phyloP scores from a whole-genome alignment of 2,329 filamentous ascomycete genomes.

The Epichloe bromicola region DNA sequence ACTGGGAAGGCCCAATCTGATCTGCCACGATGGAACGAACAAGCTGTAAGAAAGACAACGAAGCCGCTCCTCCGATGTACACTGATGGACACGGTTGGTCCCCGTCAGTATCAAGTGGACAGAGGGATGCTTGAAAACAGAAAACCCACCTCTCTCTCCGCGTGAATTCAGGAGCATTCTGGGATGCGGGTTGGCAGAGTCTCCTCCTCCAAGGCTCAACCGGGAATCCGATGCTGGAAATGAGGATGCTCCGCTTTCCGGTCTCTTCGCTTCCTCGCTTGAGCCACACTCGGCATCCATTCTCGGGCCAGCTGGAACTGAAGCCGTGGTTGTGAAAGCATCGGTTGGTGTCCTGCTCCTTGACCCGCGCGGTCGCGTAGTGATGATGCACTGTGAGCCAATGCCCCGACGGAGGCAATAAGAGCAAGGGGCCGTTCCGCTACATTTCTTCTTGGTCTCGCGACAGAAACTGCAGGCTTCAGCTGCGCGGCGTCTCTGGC shows the following conservation, averaged over 20 bases:
- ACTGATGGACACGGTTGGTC: constrained; percentile 18
- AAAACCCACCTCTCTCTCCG: constrained; percentile 33
- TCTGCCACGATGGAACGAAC: constrained; percentile 33
- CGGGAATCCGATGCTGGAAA: constrained; percentile 17
- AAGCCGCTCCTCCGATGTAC: constrained; percentile 36
- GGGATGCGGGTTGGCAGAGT: constrained; percentile 12
- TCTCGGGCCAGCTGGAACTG: neutral
- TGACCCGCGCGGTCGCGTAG: constrained; percentile 19
- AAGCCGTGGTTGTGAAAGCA: constrained; percentile 1
- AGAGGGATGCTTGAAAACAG: too few species aligned
- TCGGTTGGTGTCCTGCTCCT: constrained; percentile 1
- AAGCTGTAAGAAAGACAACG: constrained; percentile 43
- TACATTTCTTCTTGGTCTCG: constrained; percentile 37
- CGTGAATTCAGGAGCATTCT: constrained; percentile 38
- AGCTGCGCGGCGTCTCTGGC: constrained; percentile 33
- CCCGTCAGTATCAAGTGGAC: neutral
- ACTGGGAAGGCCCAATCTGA: constrained; percentile 40
- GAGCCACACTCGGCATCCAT: neutral
- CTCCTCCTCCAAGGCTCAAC: constrained; percentile 9
- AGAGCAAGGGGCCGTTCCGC: constrained; percentile 32
- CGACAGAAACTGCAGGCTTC: constrained; percentile 36
- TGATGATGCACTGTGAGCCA: constrained; percentile 22
- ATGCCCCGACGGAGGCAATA: constrained; percentile 32
- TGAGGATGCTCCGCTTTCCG: neutral
- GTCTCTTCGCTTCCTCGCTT: constrained; percentile 3